Base-by-base conservation (phyloP, 2,329 filamentous ascomycete species). In the Didymella exigua region DNA sequence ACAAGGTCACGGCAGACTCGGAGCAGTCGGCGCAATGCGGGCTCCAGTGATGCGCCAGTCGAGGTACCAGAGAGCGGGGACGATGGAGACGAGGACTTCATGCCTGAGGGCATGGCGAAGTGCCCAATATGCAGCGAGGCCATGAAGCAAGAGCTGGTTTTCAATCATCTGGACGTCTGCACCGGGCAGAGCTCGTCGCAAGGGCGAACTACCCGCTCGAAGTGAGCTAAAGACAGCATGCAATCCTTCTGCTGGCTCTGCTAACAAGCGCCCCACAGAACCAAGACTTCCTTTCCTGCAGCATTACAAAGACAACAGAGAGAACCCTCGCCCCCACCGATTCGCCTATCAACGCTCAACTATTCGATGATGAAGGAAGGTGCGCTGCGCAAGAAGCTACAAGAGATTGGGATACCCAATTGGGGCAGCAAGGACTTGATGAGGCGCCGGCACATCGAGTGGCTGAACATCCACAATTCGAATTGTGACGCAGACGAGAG, bases 381-480 rank as follows among this genome's bases (percentile, higher is more conserved):
- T 0, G 84, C 84, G 2, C 79, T 99, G 47, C 85, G 87, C 43
- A 95, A 90, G 70, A 98, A 96, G 75, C 78, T 99, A 36, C 74
- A 80, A 16, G 91, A 96, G 2, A 80, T 95, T 1, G 91, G 93
- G 1, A 87, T 98, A 52, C 88, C 91, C 0, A 83, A 81, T 9
- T 81, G 78, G 56, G 95, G 95, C 0, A 75, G 82, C 0, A 88
- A 88, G 40, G 78, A 82, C 40, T 80, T 93, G 1, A 79, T 98
- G 49, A 89, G 93, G 71, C 84, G 83, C 61, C 85, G 96, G 16
- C 93, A 98, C 68, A 90, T 85, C 21, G 95, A 99, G 75, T 99
- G 93, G 93, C 83, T 95, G 46, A 97, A 95, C 31, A 78, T 99
- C 16, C 97, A 91, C 89, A 99, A 99, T 73, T 90, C 96, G 10